phyloP scores from a whole-genome alignment of 2,329 filamentous ascomycete species.

The Tympanopsis confertula region DNA sequence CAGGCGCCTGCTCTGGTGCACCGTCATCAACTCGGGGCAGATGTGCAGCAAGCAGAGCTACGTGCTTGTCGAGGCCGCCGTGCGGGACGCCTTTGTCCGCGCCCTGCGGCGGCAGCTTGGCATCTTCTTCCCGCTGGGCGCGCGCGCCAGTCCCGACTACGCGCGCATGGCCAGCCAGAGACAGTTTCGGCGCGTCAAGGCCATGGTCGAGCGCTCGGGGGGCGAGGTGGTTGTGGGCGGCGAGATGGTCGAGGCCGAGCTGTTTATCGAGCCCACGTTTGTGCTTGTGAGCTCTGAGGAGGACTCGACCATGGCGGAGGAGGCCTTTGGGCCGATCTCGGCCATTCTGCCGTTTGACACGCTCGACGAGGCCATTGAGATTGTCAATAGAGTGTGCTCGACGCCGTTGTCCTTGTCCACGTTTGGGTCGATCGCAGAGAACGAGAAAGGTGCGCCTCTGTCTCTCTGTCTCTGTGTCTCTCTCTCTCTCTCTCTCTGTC shows the following conservation, averaged over 20 bases:
- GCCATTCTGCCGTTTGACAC: constrained; percentile 67
- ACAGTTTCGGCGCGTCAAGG: constrained; percentile 74
- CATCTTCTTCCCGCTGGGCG: constrained; percentile 75
- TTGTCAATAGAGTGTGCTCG: constrained; percentile 69
- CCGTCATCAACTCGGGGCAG: constrained; percentile 77
- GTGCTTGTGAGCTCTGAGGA: constrained; percentile 67
- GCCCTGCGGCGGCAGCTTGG: constrained; percentile 61
- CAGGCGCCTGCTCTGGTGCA: constrained; percentile 76
- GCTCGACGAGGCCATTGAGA: constrained; percentile 74
- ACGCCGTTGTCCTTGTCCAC: constrained; percentile 77
- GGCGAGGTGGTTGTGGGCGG: constrained; percentile 85
- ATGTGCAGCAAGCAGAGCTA: constrained; percentile 92
- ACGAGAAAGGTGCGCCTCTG: constrained; percentile 46
- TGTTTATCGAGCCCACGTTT: constrained; percentile 86
- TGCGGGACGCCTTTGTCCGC: constrained; percentile 61
- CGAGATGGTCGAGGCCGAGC: constrained; percentile 64
- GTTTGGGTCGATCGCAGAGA: constrained; percentile 74
- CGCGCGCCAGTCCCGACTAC: constrained; percentile 67
- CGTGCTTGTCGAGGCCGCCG: constrained; percentile 66
- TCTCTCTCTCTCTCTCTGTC: neutral
- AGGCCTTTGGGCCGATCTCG: constrained; percentile 89
- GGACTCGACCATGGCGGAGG: constrained; percentile 69
- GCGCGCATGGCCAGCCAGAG: constrained; percentile 68
- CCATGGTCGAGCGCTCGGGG: constrained; percentile 73
- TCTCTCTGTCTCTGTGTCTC: neutral